A percentile compares a stretch with the other conserved stretches of the same genome.
Conservation (phyloP, 257 asterid genomes). For the Penstemon barbatus region DNA sequence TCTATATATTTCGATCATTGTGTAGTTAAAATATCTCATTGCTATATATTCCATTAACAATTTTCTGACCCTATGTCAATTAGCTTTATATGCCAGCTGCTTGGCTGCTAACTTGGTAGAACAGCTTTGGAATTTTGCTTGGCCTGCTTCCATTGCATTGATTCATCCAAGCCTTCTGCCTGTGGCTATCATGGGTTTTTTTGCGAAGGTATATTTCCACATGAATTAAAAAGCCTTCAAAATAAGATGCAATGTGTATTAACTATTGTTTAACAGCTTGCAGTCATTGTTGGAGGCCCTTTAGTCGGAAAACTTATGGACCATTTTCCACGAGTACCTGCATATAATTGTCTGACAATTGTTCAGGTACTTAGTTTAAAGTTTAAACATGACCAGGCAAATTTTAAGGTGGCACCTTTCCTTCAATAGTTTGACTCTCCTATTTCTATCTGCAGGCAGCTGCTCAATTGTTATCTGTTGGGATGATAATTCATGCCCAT, state of each 20-base stretch:
- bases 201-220: constrained; percentile 66
- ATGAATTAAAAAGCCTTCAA: constrained; percentile 16
- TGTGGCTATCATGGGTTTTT: constrained; percentile 82
- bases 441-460: constrained; percentile 61
- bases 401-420: constrained; percentile 26
- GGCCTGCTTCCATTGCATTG: constrained; percentile 95
- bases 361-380: constrained; percentile 59
- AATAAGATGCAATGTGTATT: constrained; percentile 23
- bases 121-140: constrained; percentile 95
- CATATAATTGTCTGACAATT: constrained; percentile 67
- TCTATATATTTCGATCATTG: too few relatives aligned
- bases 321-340: constrained; percentile 82
- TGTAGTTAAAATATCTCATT: not conserved
- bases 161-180: constrained; percentile 94
- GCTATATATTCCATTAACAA: constrained; percentile 14
- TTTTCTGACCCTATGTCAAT: constrained; percentile 29
- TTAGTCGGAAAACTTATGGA: constrained; percentile 92
- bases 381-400: constrained; percentile 11
- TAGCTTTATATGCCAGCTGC: constrained; percentile 91
- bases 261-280: constrained; percentile 57
- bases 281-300: constrained; percentile 93
- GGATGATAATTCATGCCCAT: constrained; percentile 83
- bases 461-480: constrained; percentile 85
- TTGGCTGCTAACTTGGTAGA: constrained; percentile 93
- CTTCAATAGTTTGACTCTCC: constrained; percentile 24